phyloP scores from a whole-genome alignment of 208 protist species.

The Leishmania arabica region DNA sequence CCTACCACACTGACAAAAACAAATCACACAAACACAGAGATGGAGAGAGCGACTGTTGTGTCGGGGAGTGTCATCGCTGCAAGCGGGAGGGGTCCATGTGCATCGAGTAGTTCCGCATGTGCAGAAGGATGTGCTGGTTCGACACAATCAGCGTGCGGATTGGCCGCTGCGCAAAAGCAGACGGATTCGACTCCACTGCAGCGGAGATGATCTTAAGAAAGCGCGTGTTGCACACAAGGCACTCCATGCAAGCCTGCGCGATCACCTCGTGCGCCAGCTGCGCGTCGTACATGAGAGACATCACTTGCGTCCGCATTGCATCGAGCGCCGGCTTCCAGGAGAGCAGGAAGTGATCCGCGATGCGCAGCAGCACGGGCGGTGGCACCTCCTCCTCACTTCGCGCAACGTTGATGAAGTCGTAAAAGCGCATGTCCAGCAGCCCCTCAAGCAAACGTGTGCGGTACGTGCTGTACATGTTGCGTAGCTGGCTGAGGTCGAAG shows the following conservation, averaged over 20 bases:
- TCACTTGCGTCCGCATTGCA: conserved; percentile 36
- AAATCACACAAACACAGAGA: neutral
- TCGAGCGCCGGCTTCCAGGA: conserved; percentile 65
- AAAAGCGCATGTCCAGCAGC: conserved; percentile 45
- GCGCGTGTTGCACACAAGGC: conserved; percentile 75
- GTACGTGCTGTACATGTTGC: conserved; percentile 39
- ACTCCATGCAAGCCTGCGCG: conserved; percentile 82
- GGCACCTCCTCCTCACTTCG: conserved; percentile 35
- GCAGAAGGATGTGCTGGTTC: conserved; percentile 78
- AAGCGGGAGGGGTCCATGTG: conserved; percentile 22
- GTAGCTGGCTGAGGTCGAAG: conserved; percentile 38
- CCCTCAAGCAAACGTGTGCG: conserved; percentile 43
- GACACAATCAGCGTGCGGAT: conserved; percentile 63
- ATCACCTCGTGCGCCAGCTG: conserved; percentile 57
- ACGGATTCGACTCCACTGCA: conserved; percentile 27
- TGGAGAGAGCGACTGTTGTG: neutral
- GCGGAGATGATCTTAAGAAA: conserved; percentile 56
- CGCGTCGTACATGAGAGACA: conserved; percentile 39
- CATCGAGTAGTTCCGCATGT: conserved; percentile 78
- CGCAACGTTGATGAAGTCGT: conserved; percentile 39
- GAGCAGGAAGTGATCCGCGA: conserved; percentile 59
- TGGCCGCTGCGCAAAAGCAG: conserved; percentile 35
- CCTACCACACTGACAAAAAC: neutral
- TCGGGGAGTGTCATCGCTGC: neutral
- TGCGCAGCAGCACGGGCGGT: conserved; percentile 36